Conservation (phyloP, 2,329 filamentous ascomycete species). For the Pseudopyricularia javanii region DNA sequence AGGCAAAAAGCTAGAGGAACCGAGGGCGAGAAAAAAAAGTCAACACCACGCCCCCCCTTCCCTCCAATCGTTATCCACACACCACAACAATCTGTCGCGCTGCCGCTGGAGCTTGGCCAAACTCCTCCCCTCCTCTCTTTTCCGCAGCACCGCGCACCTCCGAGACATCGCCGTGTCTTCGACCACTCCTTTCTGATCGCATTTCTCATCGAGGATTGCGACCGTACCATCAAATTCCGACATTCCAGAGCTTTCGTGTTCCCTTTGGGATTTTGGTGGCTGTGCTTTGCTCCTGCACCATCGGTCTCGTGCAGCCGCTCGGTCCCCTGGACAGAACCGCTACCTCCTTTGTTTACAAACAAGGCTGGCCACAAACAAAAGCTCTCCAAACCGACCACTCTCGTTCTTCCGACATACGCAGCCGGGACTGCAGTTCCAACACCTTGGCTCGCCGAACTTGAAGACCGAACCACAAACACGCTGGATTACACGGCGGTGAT, state of each 20-base stretch:
- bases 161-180: neutral
- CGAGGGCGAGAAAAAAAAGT: neutral
- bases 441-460: neutral
- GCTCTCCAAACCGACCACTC: neutral
- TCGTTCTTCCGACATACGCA: neutral
- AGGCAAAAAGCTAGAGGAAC: no score
- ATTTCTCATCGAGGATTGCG: neutral
- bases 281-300: neutral
- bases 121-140: neutral
- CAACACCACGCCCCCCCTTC: neutral
- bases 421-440: neutral
- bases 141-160: neutral
- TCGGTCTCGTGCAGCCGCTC: neutral
- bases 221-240: neutral
- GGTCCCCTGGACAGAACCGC: neutral
- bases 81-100: neutral
- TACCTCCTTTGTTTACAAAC: neutral
- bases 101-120: neutral
- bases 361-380: neutral
- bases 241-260: neutral
- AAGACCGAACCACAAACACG: neutral
- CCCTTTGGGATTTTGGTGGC: neutral
- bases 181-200: neutral
- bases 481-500: neutral
- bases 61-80: neutral